Conservation (phyloP, 768 basidiomycete genomes). For the Mycena vulgaris region DNA sequence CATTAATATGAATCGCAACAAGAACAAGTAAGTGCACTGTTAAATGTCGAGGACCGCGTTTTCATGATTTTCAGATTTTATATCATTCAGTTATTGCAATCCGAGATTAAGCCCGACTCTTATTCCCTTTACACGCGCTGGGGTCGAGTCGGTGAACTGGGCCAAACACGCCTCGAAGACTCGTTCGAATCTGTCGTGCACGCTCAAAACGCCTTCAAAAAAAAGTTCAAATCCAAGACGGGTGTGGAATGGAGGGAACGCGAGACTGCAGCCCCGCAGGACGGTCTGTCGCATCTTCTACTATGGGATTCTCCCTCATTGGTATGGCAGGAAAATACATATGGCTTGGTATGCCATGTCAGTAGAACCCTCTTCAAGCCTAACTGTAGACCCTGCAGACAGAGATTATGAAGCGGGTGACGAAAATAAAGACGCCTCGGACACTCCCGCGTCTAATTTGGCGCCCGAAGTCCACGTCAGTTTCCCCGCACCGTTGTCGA, state of each 20-base stretch:
- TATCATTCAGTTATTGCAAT: conserved; percentile 15
- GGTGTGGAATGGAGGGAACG: conserved; percentile 6
- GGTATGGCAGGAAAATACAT: conserved; percentile 16
- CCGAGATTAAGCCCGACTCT: not conserved
- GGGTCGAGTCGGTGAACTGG: conserved; percentile 3
- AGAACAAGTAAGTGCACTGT: conserved; percentile 11
- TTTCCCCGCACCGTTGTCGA: too few species aligned
- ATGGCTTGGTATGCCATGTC: conserved; percentile 4
- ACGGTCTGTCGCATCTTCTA: not conserved
- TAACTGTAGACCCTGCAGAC: not conserved
- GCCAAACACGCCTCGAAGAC: not conserved
- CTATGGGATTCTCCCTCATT: not conserved
- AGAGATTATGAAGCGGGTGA: conserved; percentile 4
- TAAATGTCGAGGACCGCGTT: too few species aligned
- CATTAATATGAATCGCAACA: conserved; percentile 16
- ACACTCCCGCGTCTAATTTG: not conserved
- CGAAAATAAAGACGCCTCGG: not conserved
- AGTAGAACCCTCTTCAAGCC: not conserved
- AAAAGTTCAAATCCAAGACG: conserved; percentile 21
- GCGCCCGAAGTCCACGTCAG: conserved; percentile 7
- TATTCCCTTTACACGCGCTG: conserved; percentile 10
- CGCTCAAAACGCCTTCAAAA: not conserved
- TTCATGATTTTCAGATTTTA: conserved; percentile 7
- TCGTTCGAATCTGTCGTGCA: not conserved
- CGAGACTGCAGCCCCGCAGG: not conserved